Evolutionary conservation across 768 basidiomycete genomes (phyloP).

Genomic region (Tricholoma saponaceum): DNA sequence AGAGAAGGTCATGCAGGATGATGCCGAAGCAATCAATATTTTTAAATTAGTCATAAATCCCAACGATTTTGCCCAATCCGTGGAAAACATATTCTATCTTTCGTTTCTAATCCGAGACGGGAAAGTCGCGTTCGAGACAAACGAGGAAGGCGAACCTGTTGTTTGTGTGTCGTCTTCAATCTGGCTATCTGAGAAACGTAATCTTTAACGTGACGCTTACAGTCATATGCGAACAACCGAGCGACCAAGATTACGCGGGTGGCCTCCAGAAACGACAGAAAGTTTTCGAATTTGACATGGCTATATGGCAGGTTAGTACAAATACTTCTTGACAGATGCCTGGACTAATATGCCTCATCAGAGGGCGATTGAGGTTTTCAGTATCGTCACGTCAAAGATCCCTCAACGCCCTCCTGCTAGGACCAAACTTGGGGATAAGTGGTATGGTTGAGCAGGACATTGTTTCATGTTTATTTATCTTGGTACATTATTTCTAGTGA

Average conservation of each 20-base stretch:
- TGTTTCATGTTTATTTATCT: background rate
- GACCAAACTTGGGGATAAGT: conserved; percentile 58
- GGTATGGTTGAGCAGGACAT: conserved; percentile 55
- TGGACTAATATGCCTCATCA: conserved; percentile 24
- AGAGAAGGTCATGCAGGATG: conserved; percentile 48
- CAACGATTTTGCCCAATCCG: conserved; percentile 84
- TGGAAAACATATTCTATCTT: conserved; percentile 95
- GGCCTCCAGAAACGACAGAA: conserved; percentile 78
- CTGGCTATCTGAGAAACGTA: background rate
- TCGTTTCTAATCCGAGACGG: conserved; percentile 91
- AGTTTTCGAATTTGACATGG: conserved; percentile 89
- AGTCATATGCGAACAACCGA: conserved; percentile 66
- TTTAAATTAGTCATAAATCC: conserved; percentile 92
- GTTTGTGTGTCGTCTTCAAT: conserved; percentile 51
- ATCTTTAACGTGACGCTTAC: background rate
- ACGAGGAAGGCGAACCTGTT: conserved; percentile 64
- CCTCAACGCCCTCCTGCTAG: conserved; percentile 64
- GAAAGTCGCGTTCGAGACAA: conserved; percentile 67
- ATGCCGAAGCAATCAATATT: conserved; percentile 59
- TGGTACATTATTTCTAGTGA: background rate
- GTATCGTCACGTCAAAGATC: conserved; percentile 72
- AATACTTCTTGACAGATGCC: background rate
- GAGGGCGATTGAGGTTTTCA: conserved; percentile 85
- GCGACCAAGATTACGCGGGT: conserved; percentile 54
- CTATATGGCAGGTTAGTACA: conserved; percentile 73